These are phyloP conservation scores for Trichothecium roseum DNA, from an alignment of 2,329 filamentous ascomycete species.

Conservation along the genomic window DNA sequence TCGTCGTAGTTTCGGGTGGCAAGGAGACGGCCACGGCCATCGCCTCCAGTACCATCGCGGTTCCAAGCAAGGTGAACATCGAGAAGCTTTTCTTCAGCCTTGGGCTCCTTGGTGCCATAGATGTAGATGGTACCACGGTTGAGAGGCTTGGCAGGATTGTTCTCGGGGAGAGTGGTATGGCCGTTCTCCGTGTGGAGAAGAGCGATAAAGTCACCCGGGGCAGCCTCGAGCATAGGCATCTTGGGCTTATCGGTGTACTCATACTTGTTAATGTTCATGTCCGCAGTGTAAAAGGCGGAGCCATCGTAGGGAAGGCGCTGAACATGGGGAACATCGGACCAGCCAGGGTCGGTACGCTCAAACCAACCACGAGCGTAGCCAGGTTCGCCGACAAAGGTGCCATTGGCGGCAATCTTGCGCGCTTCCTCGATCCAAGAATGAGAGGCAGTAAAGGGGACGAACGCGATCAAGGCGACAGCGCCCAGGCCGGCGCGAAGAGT, in stretches of 20 bases:
- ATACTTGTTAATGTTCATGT: slow-evolving; percentile 38
- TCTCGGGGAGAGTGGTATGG: slow-evolving; percentile 53
- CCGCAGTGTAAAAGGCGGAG: slow-evolving; percentile 53
- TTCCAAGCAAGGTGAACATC: slow-evolving; percentile 76
- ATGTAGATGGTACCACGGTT: slow-evolving; percentile 66
- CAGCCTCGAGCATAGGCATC: slow-evolving; percentile 52
- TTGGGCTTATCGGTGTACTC: slow-evolving; percentile 26
- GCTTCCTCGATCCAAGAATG: slow-evolving; percentile 83
- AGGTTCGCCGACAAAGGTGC: slow-evolving; percentile 27
- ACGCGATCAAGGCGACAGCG: slow-evolving; percentile 17
- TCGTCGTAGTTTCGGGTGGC: slow-evolving; percentile 79
- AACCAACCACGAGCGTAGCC: slow-evolving; percentile 70
- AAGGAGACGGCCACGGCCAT: slow-evolving; percentile 66
- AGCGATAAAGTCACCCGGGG: slow-evolving; percentile 53
- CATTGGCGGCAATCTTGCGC: slow-evolving; percentile 64
- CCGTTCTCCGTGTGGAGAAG: slow-evolving; percentile 66
- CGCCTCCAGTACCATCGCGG: slow-evolving; percentile 66
- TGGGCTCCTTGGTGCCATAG: slow-evolving; percentile 58
- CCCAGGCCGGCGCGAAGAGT: slow-evolving; percentile 11
- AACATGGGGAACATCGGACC: slow-evolving; percentile 30
- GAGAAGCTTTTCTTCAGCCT: slow-evolving; percentile 33
- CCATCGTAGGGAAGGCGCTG: slow-evolving; percentile 51
- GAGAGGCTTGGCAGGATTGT: slow-evolving; percentile 46
- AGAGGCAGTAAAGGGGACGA: slow-evolving; percentile 26
- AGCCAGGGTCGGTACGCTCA: slow-evolving; percentile 36